phyloP scores from a whole-genome alignment of 257 asterid genomes.

The Fraxinus cuspidata region DNA sequence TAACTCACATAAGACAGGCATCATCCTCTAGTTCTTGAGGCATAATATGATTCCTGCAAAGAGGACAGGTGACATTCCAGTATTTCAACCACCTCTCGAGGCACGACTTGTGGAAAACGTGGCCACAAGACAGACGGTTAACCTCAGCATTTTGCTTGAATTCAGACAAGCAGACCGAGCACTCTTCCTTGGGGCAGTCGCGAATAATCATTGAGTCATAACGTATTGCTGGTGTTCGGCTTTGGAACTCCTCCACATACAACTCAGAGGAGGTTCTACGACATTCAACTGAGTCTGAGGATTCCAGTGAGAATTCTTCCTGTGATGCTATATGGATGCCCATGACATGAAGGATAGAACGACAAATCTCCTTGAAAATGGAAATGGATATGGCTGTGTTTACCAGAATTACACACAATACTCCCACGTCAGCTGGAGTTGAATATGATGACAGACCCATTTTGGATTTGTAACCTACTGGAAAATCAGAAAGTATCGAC shows the following conservation, averaged over 20 bases:
- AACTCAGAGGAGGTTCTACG: slow-evolving; percentile 59
- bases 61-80: slow-evolving; percentile 90
- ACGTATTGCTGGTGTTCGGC: slow-evolving; percentile 55
- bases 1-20: slow-evolving; percentile 67
- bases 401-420: slow-evolving; percentile 72
- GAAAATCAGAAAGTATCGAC: slow-evolving; percentile 3
- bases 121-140: slow-evolving; percentile 77
- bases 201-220: slow-evolving; percentile 51
- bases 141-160: slow-evolving; percentile 66
- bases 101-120: slow-evolving; percentile 74
- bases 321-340: slow-evolving; percentile 72
- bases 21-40: slow-evolving; percentile 69
- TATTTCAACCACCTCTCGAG: slow-evolving; percentile 81
- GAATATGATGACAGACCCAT: slow-evolving; percentile 91
- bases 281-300: slow-evolving; percentile 46
- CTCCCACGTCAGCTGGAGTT: slow-evolving; percentile 82
- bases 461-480: slow-evolving; percentile 25
- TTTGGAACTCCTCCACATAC: slow-evolving; percentile 77
- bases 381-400: slow-evolving; percentile 87
- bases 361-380: slow-evolving; percentile 64
- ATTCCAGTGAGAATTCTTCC: slow-evolving; percentile 58
- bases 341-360: slow-evolving; percentile 63
- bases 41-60: slow-evolving; percentile 74
- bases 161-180: slow-evolving; percentile 77
- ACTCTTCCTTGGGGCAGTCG: slow-evolving; percentile 46